Base-by-base conservation (phyloP, 805 yeast species). In the Pichia gijzeniarum region DNA sequence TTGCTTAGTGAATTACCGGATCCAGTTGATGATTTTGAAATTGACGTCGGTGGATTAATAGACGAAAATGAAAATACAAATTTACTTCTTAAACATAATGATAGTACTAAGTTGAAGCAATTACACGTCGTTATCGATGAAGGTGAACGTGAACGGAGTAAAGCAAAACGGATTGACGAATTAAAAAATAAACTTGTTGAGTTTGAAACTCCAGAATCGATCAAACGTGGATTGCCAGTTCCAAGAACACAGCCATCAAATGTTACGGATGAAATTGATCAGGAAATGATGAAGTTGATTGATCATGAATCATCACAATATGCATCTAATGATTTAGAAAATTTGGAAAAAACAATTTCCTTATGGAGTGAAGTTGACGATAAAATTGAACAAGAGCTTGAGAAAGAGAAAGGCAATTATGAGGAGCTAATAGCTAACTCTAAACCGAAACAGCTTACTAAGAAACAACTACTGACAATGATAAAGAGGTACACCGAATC, bases 1-100 rank as follows among this genome's bases (percentile, higher is more conserved):
- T 20, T 41, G 5, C 27, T 53, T 8, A 22, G 27, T 8, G 18
- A 17, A 6, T 30, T 53, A 13, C 55, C 56, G 0, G 47, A 48
- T 19, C 49, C 56, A 2, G 33, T 38, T 12, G 51, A 53, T 38
- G 47, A 53, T 41, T 51, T 45, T 47, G 56, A 52, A 21, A 44
- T 52, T 16, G 39, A 48, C 18, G 18, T 46, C 8, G 48, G 45
- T 4, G 38, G 20, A 8, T 20, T 38, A 9, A 18, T 17, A 10
- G 30, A 30, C 8, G 38, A 25, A 14, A 20, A 20, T 7, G 27
- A 25, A 5, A n/a, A 30, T 19, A 20, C 20, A 12, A 12, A 10
- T 22, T 30, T 16, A 4, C 5, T 17, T 3, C 8, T 21, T 4
- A 4, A 21, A 4, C 14, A 12, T 28, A 16, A 20, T 4, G 9